Conservation (phyloP, 2,329 filamentous ascomycete genomes). For the Sordariomycetes sp. region DNA sequence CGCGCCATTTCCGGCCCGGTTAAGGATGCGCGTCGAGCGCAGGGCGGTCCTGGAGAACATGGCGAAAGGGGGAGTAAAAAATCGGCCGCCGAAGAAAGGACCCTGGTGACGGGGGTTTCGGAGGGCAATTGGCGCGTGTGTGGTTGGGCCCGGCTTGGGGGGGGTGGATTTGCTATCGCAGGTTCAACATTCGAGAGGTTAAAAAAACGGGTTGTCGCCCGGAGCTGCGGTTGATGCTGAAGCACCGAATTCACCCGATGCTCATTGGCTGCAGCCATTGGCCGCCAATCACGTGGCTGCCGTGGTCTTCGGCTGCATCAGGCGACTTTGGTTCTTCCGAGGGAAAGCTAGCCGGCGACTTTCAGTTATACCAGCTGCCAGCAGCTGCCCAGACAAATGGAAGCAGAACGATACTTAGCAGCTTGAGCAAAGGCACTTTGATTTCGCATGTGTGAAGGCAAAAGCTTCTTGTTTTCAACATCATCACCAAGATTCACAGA, state of each 20-base stretch:
- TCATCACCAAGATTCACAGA: neutral
- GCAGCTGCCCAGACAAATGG: neutral
- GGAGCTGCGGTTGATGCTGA: conserved; percentile 6
- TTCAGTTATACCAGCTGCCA: neutral
- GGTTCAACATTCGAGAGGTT: conserved; percentile 4
- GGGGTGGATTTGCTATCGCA: neutral
- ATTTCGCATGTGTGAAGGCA: too few species aligned
- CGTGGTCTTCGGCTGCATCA: conserved; percentile 3
- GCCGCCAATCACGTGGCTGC: conserved; percentile 7
- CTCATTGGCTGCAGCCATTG: conserved; percentile 8
- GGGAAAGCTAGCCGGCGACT: too few species aligned
- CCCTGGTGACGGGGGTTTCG: neutral
- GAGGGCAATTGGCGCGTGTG: conserved; percentile 4
- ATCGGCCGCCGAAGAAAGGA: conserved; percentile 3
- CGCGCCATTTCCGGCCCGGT: conserved; percentile 64
- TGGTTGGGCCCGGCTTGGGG: neutral
- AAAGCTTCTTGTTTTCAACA: too few species aligned
- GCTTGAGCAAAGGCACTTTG: too few species aligned
- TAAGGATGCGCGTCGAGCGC: conserved; percentile 79
- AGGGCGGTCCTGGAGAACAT: conserved; percentile 93
- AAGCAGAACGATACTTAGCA: too few species aligned
- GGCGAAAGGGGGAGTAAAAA: conserved; percentile 35
- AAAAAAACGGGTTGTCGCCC: conserved; percentile 4
- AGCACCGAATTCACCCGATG: conserved; percentile 11
- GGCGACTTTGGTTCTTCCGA: neutral